Evolutionary conservation across 768 basidiomycete genomes (phyloP), one percentile per base, ranked within the genome.

Genomic region (Agrocybe chaxingu): DNA sequence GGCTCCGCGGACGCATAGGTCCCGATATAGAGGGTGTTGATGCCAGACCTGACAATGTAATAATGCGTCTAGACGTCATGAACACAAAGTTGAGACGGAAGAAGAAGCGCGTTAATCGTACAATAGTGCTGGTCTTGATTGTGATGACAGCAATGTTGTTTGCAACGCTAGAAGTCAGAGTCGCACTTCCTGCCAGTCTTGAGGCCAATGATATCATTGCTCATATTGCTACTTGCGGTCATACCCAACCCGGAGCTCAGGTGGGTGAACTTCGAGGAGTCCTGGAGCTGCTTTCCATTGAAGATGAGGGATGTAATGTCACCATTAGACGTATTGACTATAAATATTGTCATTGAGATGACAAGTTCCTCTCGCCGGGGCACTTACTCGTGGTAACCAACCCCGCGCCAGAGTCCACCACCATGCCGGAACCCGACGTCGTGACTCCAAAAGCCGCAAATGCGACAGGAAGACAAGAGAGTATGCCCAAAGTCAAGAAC

Each of bases 1-100:
- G 77, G 76, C 54, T 79, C 75, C 10, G 74, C 73, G 6, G 75
- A 71, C 12, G 70, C 70, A 51, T 66, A 75, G 5, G 76, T 77
- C 7, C 72, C 76, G 50, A 77, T 72, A 55, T 75, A 76, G 9
- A 77, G 49, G 2, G 74, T 76, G 54, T 75, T 75, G 47, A 64
- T 62, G 12, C 73, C 76, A 24, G 69, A 72, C 10, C 66, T 68
- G 13, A 73, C 70, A 32, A 77, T 73, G 52, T 73, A 74, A 51
- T 77, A 77, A 44, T 79, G 76, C 1, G 73, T 70, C 74, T 77
- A 51, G 33, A 38, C 29, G 19, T 9, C 24, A 41, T 13, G 35
- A 36, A 29, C 37, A 32, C 16, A 35, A 32, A 36, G n/a, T 11
- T 34, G 8, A 35, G 29, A 29, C 36, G 13, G 8, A 35, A 5